phyloP scores from a whole-genome alignment of 2,329 filamentous ascomycete species.

The Dothistroma pini region DNA sequence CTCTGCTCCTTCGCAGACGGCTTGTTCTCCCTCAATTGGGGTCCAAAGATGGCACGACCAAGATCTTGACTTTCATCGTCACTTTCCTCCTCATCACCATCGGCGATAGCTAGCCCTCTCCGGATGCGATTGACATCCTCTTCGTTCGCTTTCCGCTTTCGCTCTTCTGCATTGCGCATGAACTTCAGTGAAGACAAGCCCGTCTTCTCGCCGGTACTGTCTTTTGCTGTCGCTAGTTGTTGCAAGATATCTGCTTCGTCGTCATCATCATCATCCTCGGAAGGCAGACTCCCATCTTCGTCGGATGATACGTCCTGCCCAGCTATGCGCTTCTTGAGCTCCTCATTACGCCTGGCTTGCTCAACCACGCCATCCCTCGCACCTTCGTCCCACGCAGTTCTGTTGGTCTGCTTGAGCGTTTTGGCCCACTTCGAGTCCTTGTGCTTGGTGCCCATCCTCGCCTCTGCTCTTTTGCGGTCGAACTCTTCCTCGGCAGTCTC shows the following conservation, averaged over 20 bases:
- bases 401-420: constrained; percentile 71
- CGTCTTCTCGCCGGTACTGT: constrained; percentile 45
- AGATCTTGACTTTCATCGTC: constrained; percentile 54
- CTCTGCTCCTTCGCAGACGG: constrained; percentile 36
- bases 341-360: constrained; percentile 77
- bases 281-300: constrained; percentile 50
- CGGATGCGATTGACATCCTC: constrained; percentile 58
- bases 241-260: constrained; percentile 37
- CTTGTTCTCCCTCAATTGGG: constrained; percentile 36
- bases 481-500: constrained; percentile 60
- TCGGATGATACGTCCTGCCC: constrained; percentile 57
- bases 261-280: constrained; percentile 54
- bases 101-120: constrained; percentile 63
- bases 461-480: constrained; percentile 74
- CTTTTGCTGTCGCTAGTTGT: neutral
- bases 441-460: constrained; percentile 80
- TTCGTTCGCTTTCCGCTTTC: constrained; percentile 75
- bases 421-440: constrained; percentile 92
- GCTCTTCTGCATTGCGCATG: constrained; percentile 84
- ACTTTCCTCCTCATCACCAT: constrained; percentile 56
- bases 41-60: constrained; percentile 69
- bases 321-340: constrained; percentile 73
- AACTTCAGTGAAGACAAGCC: constrained; percentile 79
- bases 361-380: constrained; percentile 74
- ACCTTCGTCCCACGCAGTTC: constrained; percentile 84